A percentile compares a stretch with the other conserved stretches of the same genome.
These are phyloP conservation scores for Penicillium polonicum DNA, from an alignment of 2,329 filamentous ascomycete genomes.

Conservation along the genomic window DNA sequence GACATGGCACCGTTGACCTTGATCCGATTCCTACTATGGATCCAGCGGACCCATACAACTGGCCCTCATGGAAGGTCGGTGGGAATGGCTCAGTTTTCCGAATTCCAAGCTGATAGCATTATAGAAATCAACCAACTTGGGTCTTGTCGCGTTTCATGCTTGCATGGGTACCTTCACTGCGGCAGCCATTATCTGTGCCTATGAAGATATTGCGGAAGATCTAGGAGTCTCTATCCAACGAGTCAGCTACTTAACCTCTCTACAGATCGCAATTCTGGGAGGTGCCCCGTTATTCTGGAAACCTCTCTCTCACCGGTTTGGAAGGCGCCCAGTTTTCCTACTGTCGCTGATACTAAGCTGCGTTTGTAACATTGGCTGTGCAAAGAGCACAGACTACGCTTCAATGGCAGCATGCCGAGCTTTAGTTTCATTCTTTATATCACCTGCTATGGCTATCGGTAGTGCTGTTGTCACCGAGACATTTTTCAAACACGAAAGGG, in stretches of 20 bases:
- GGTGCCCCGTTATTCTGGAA: conserved; percentile 57
- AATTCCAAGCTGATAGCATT: conserved; percentile 2
- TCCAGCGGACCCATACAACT: conserved; percentile 57
- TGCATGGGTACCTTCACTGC: conserved; percentile 59
- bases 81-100: background rate
- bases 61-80: conserved; percentile 51
- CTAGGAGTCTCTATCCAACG: conserved; percentile 50
- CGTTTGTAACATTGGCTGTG: conserved; percentile 56
- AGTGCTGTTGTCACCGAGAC: conserved; percentile 57
- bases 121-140: conserved; percentile 53
- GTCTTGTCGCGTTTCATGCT: conserved; percentile 57
- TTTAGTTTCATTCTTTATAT: conserved; percentile 54
- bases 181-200: conserved; percentile 55
- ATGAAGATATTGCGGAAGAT: conserved; percentile 53
- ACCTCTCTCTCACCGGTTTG: conserved; percentile 54
- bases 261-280: conserved; percentile 57
- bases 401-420: conserved; percentile 53
- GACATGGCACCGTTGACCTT: conserved; percentile 55
- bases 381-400: conserved; percentile 49
- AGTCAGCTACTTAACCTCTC: conserved; percentile 55
- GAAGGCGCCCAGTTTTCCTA: conserved; percentile 56
- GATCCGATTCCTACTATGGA: conserved; percentile 53
- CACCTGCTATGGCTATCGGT: conserved; percentile 53
- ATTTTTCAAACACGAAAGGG: conserved; percentile 56
- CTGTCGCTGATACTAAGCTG: conserved; percentile 50